Evolutionary conservation across 768 basidiomycete species (phyloP).

Genomic region (Boletus sensibilis): DNA sequence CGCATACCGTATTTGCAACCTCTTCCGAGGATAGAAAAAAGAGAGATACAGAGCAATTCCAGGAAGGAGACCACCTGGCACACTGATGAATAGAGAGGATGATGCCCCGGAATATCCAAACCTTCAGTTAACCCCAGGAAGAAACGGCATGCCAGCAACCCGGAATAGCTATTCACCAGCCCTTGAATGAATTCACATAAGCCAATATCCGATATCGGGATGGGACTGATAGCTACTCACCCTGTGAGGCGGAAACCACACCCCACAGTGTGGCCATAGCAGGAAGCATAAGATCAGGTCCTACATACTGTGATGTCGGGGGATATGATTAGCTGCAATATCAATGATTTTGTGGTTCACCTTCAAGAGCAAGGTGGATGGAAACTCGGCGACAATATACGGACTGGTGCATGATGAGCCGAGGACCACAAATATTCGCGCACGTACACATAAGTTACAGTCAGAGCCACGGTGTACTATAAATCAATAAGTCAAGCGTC

Average conservation of each 20-base stretch:
- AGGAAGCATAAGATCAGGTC: slow-evolving; percentile 59
- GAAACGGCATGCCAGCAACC: slow-evolving; percentile 50
- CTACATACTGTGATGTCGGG: slow-evolving; percentile 30
- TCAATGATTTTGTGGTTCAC: slow-evolving; percentile 14
- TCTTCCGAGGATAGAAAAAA: slow-evolving; percentile 40
- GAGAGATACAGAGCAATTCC: slow-evolving; percentile 59
- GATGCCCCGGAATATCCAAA: slow-evolving; percentile 15
- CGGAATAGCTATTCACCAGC: slow-evolving; percentile 47
- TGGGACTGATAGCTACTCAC: slow-evolving; percentile 24
- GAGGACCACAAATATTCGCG: neutral
- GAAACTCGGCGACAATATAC: slow-evolving; percentile 56
- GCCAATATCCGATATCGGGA: neutral
- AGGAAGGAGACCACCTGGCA: slow-evolving; percentile 55
- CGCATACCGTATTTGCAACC: slow-evolving; percentile 25
- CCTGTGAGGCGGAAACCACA: slow-evolving; percentile 57
- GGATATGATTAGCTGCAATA: neutral
- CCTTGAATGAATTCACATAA: slow-evolving; percentile 30
- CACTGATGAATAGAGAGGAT: slow-evolving; percentile 2
- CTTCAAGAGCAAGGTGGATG: slow-evolving; percentile 59
- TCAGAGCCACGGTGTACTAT: slow-evolving; percentile 37
- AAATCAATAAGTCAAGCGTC: neutral
- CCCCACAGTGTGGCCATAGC: slow-evolving; percentile 67
- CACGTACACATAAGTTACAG: slow-evolving; percentile 29
- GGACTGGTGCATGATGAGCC: slow-evolving; percentile 29
- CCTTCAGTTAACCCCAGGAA: slow-evolving; percentile 60